Percentiles rank a stretch among this genome's conserved stretches.
phyloP scores from a whole-genome alignment of 306 rosid species.

The Chamaecrista fasciculata region DNA sequence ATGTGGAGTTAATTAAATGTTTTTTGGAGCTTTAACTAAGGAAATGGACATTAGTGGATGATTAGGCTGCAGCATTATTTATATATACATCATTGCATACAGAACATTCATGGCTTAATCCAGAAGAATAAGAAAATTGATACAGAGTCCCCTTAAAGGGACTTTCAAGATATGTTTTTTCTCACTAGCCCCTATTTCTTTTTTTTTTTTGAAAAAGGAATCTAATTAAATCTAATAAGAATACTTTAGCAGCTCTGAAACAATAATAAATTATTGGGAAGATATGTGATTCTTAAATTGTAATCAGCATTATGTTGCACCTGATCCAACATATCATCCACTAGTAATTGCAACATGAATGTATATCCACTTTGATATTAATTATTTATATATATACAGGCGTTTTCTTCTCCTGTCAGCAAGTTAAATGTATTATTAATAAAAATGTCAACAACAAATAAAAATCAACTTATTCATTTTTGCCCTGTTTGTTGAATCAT shows the following conservation, averaged over 20 bases:
- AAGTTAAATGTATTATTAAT: neutral
- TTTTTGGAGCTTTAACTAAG: neutral
- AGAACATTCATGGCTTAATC: neutral
- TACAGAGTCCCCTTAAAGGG: neutral
- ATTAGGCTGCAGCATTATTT: neutral
- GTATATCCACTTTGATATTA: slow-evolving; percentile 31
- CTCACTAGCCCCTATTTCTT: neutral
- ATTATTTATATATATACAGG: no score
- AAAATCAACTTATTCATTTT: neutral
- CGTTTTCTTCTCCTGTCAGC: neutral
- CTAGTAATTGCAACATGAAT: slow-evolving; percentile 39
- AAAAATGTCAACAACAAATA: neutral
- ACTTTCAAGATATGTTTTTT: neutral
- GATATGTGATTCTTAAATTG: neutral
- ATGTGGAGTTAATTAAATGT: neutral
- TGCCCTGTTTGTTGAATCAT: neutral
- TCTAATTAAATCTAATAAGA: neutral
- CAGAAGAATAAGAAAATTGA: neutral
- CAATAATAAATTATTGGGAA: neutral
- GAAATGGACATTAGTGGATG: neutral
- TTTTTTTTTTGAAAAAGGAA: neutral
- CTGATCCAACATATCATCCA: slow-evolving; percentile 32
- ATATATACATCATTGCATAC: no score
- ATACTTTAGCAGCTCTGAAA: neutral
- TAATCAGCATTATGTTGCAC: slow-evolving; percentile 30